Percentiles rank a stretch among this genome's conserved stretches.
These are phyloP conservation scores for Suillus subalutaceus DNA, from an alignment of 768 basidiomycete species.

Conservation along the genomic window DNA sequence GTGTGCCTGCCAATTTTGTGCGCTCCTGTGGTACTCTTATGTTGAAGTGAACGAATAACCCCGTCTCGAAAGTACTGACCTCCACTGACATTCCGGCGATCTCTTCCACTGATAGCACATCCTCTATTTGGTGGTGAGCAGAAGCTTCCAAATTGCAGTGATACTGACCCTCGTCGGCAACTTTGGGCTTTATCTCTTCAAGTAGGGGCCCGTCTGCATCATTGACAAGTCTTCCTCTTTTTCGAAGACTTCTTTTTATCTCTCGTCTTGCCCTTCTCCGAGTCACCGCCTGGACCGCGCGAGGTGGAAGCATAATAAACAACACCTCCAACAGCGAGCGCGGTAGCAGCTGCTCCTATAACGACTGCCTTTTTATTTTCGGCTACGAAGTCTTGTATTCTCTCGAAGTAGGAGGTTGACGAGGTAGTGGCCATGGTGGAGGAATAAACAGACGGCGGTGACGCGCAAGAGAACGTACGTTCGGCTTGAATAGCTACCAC, in stretches of 20 bases:
- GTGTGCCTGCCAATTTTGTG: slow-evolving; percentile 56
- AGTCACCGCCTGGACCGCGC: slow-evolving; percentile 36
- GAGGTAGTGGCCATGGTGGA: slow-evolving; percentile 21
- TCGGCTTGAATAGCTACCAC: not conserved
- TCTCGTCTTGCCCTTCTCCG: slow-evolving; percentile 51
- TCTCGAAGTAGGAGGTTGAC: slow-evolving; percentile 50
- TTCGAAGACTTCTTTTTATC: slow-evolving; percentile 55
- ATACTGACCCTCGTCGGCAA: slow-evolving; percentile 35
- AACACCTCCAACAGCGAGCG: slow-evolving; percentile 70
- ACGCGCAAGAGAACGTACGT: not conserved
- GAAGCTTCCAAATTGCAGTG: not conserved
- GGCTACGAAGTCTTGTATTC: slow-evolving; percentile 66
- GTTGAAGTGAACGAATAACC: slow-evolving; percentile 4
- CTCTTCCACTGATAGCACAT: slow-evolving; percentile 53
- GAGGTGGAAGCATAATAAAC: slow-evolving; percentile 70
- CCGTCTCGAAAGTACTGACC: slow-evolving; percentile 40
- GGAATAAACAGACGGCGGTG: not conserved
- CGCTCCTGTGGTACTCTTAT: slow-evolving; percentile 56
- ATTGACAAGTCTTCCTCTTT: slow-evolving; percentile 61
- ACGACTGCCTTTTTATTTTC: slow-evolving; percentile 81
- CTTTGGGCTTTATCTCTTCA: slow-evolving; percentile 67
- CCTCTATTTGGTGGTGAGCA: slow-evolving; percentile 33
- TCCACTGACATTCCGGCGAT: slow-evolving; percentile 59
- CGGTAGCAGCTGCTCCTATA: slow-evolving; percentile 72
- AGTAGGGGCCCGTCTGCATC: slow-evolving; percentile 74